A percentile compares a stretch with the other conserved stretches of the same genome.
These are phyloP conservation scores for Ceriops tagal DNA, from an alignment of 345 rosid species.

Conservation along the genomic window DNA sequence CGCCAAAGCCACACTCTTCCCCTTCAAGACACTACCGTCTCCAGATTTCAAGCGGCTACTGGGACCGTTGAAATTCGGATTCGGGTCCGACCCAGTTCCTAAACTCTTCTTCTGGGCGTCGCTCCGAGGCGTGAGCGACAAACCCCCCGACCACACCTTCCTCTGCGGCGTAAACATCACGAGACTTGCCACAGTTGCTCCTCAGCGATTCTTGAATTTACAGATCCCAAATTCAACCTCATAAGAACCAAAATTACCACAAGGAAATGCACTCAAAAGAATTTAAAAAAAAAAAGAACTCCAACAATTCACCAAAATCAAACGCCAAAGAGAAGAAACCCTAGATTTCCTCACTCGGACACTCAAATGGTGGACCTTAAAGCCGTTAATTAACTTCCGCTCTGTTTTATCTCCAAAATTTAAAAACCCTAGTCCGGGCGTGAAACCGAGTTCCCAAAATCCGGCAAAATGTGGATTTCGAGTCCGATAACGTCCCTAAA, in stretches of 20 bases:
- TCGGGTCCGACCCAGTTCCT: slow-evolving; percentile 38
- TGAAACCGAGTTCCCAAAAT: slow-evolving; percentile 48
- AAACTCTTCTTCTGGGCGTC: slow-evolving; percentile 34
- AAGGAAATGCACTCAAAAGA: not conserved
- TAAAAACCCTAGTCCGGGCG: slow-evolving; percentile 61
- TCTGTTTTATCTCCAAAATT: slow-evolving; percentile 14
- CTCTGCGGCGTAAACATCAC: slow-evolving; percentile 81
- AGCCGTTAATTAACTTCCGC: not conserved
- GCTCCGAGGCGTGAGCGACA: slow-evolving; percentile 53
- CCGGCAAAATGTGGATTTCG: slow-evolving; percentile 61
- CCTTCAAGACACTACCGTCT: slow-evolving; percentile 37
- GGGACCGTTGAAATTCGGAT: slow-evolving; percentile 5
- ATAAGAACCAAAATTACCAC: slow-evolving; percentile 12
- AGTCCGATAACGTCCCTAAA: slow-evolving; percentile 85
- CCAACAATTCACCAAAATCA: not conserved
- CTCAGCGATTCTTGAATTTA: slow-evolving; percentile 16
- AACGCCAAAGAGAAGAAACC: not conserved
- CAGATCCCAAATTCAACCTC: slow-evolving; percentile 32
- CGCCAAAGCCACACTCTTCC: slow-evolving; percentile 38
- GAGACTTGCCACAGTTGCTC: slow-evolving; percentile 17
- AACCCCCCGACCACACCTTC: slow-evolving; percentile 63
- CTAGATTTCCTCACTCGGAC: not conserved
- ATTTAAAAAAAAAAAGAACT: not conserved
- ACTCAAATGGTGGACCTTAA: not conserved
- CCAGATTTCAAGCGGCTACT: slow-evolving; percentile 11